Base-by-base conservation (phyloP, 805 yeast species). In the Wickerhamiella galacta region DNA sequence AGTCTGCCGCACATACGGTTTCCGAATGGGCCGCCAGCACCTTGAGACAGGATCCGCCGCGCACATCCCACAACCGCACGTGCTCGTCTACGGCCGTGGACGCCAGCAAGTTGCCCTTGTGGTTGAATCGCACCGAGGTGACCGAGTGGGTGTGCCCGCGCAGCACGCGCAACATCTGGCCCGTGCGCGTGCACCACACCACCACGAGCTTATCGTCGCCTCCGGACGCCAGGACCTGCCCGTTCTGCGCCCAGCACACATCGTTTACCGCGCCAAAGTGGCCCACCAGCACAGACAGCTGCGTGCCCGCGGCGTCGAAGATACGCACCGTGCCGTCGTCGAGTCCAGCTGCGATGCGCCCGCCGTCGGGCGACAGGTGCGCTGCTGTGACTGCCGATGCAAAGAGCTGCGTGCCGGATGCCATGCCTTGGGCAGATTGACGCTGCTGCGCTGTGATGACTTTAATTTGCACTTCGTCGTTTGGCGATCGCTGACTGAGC, bases 11-110 rank as follows among this genome's bases (percentile, higher is more conserved):
- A 16, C 80, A 71, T 2, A 90, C 78, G 0, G 95, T 92, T 44
- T 82, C 95, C 0, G 92, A 71, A 54, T 87, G 98, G 0, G 96
- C 95, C 25, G 93, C 77, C 31, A 87, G 57, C 0, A 92, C 80
- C 47, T 77, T 73, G 44, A 82, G 56, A 35, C 79, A 68, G 25
- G 64, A 64, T 1, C 92, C 92, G 14, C 70, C 60, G 20, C 62
- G 59, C 2, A 76, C 68, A 53, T 87, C 95, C 98, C 98, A 87
- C 2, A 87, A 65, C 32, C 85, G 67, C 11, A 90, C 74, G 32
- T 87, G 81, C 49, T 87, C 96, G 53, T 87, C 98, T 32, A 90
- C 70, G 1, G 92, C 72, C 0, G 93, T 93, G 27, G 85, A 69
- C 16, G 79, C 71, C 11, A 90, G 51, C 16, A 90, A 53, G 40